Base-by-base conservation (phyloP, 495 filamentous ascomycete genomes). In the Letharia lupina region DNA sequence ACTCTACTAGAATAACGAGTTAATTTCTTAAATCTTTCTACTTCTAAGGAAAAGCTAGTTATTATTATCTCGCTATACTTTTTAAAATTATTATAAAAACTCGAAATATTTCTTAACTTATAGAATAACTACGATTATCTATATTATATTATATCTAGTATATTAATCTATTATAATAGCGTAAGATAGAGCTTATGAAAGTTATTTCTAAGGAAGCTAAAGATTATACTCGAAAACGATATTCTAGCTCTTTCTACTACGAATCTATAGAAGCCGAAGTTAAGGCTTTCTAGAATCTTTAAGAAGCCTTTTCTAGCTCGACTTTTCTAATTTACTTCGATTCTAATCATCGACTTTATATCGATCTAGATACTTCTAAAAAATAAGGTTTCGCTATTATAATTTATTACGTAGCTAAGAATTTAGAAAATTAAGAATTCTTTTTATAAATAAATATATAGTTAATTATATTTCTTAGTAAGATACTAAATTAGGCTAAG, bases 291-390 rank as follows among this genome's bases (percentile, higher is more conserved):
- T n/a, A 62, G 2, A 8, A 52, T 28, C 3, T 52, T 28, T 12
- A 52, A 28, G 31, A 28, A 12, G 5, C 48, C 31, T 52, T 52
- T 13, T 0, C 4, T 11, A 52, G 5, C 9, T 52, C 4, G 1
- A 48, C 23, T 4, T 48, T 48, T 16, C n/a, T 67, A 59, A n/a
- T 58, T 16, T 62, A 67, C 37, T 63, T 48, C 42, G 60, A 67
- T 28, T 8, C n/a, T 20, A 42, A 12, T 40, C 3, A 33, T 1
- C 37, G 5, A 18, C 39, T 67, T 9, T 62, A 18, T 54, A 63
- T 63, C 1, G 20, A 62, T 31, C 37, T 67, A 42, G 31, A 67
- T 59, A 48, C 15, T 13, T 67, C 35, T 52, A 63, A 67, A 23
- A 67, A 42, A 18, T 67, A 57, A 7, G 28, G 23, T 0, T 63